Base-by-base conservation (phyloP, 192 early-diverging fungal genomes). In the Rhizophagus prolifer region DNA sequence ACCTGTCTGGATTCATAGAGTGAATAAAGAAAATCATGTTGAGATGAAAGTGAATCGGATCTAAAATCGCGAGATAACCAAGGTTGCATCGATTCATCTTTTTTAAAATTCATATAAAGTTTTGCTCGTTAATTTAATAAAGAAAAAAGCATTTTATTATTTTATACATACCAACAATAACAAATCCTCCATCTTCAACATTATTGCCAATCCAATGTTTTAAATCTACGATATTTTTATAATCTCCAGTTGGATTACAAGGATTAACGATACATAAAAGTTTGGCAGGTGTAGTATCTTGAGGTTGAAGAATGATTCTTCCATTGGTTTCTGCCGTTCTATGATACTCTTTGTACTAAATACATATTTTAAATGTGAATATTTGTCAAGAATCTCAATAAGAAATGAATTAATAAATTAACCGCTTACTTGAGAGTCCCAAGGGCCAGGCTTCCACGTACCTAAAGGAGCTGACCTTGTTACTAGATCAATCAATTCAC, bases 41-140 rank as follows among this genome's bases (percentile, higher is more conserved):
- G 89, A 70, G 88, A 90, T 64, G 86, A 90, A 78, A 96, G 85
- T n/a, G 94, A 95, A 80, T 96, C 94, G 63, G 86, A 66, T 50
- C 92, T 92, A 86, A 93, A 96, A 61, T 90, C 78, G 41, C 87
- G 77, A 63, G 93, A 94, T 75, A 93, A 90, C 95, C 95, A 96
- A n/a, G 93, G 92, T 84, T 96, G 95, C 95, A 96, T 96, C 0
- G 95, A 96, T 83, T 96, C 95, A 80, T 96, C 91, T 90, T 78
- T 73, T 44, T 26, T 28, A 58, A 26, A 9, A 31, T 38, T 21
- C 19, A n/a, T 23, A 65, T 23, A 28, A 54, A 4, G 31, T 44
- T 9, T n/a, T 41, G 21, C 7, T 41, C 8, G 34, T 26, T 30
- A 50, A 21, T 38, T 21, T 16, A 38, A 58, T 30, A 54, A 67